Evolutionary conservation across 495 filamentous ascomycete genomes (phyloP).

Genomic region (Jackrogersella minutella): DNA sequence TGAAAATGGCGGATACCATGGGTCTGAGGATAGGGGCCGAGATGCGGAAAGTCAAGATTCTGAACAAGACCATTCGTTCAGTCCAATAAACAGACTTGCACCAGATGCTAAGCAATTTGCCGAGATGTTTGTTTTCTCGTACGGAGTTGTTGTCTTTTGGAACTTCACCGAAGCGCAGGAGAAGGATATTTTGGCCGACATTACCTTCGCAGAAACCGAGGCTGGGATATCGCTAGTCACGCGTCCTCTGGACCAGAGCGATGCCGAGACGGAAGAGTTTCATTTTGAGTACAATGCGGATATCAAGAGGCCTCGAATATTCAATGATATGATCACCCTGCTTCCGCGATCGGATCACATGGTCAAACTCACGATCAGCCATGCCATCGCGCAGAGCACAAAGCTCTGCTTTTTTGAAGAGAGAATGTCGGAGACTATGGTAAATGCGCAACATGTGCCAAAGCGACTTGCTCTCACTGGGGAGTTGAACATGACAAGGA

Average conservation of each 20-base stretch:
- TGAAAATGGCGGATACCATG: slow-evolving; percentile 25
- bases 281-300: slow-evolving; percentile 95
- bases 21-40: slow-evolving; percentile 18
- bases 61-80: slow-evolving; percentile 42
- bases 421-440: slow-evolving; percentile 93
- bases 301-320: slow-evolving; percentile 86
- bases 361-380: slow-evolving; percentile 97
- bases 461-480: slow-evolving; percentile 88
- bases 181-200: slow-evolving; percentile 93
- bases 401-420: slow-evolving; percentile 98
- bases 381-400: slow-evolving; percentile 97
- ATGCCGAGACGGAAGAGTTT: slow-evolving; percentile 98
- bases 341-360: slow-evolving; percentile 91
- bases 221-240: slow-evolving; percentile 68
- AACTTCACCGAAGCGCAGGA: slow-evolving; percentile 96
- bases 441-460: slow-evolving; percentile 89
- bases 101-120: slow-evolving; percentile 78
- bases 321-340: slow-evolving; percentile 99
- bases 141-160: slow-evolving; percentile 98
- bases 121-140: slow-evolving; percentile 98
- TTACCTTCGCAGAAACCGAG: slow-evolving; percentile 83
- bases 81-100: slow-evolving; percentile 60
- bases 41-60: slow-evolving; percentile 31
- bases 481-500: slow-evolving; percentile 87
- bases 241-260: slow-evolving; percentile 76